phyloP scores from a whole-genome alignment of 305 asterid genomes.

The Caryopteris hybrid region DNA sequence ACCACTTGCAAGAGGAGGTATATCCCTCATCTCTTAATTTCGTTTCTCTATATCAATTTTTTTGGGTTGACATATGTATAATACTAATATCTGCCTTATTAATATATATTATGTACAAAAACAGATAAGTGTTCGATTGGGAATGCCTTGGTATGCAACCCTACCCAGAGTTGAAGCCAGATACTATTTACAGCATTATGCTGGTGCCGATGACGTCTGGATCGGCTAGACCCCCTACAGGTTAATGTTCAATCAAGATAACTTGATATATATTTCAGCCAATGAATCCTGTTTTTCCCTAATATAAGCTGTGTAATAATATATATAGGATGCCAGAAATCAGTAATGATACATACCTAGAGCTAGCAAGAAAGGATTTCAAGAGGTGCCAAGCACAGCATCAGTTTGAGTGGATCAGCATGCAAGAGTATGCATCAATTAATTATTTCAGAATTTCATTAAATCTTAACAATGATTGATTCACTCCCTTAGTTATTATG shows the following conservation, averaged over 20 bases:
- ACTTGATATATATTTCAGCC: no score
- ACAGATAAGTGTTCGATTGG: constrained; percentile 12
- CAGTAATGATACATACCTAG: constrained; percentile 23
- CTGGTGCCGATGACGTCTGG: constrained; percentile 10
- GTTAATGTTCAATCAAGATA: background rate
- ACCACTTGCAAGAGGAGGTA: constrained; percentile 25
- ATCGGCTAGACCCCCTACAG: constrained; percentile 17
- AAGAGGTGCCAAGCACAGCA: constrained; percentile 34
- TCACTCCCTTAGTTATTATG: no score
- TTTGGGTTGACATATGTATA: no score
- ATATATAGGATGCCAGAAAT: constrained; percentile 24
- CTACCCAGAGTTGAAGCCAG: constrained; percentile 13
- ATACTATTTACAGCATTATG: constrained; percentile 3
- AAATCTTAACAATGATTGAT: no score
- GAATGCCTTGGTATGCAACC: constrained; percentile 20
- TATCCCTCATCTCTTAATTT: background rate
- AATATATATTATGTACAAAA: background rate
- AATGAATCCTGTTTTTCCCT: no score
- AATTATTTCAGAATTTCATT: no score
- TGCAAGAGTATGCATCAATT: constrained; percentile 25
- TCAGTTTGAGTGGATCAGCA: constrained; percentile 27
- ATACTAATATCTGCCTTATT: no score
- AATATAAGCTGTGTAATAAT: no score
- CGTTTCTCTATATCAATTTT: background rate
- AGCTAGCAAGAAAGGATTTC: constrained; percentile 31